A percentile compares a stretch with the other conserved stretches of the same genome.
Conservation (phyloP, 202 grass and related monocot species). For the Digitaria exilis region DNA sequence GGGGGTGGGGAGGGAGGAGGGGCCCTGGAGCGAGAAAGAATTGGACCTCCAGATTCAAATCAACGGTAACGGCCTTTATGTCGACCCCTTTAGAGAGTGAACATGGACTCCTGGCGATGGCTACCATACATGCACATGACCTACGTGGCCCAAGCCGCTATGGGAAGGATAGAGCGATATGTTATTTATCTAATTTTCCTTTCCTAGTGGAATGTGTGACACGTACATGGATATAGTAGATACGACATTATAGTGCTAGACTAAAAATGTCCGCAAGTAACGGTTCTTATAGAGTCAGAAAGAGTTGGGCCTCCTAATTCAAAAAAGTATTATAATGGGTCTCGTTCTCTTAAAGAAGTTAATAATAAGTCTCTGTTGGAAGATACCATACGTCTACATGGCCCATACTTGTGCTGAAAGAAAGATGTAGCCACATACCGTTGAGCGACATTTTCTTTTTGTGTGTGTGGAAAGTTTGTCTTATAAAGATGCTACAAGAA, state of each 20-base stretch:
- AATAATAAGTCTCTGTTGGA: background rate
- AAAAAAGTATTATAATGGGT: no score
- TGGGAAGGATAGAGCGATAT: background rate
- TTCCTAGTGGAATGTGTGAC: background rate
- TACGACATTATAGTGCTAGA: no score
- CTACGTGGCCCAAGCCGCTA: no score
- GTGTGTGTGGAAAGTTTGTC: background rate
- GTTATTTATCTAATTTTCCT: background rate
- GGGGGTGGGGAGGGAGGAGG: no score
- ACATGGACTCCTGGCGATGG: fast-evolving
- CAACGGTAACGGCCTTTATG: no score
- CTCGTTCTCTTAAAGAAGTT: background rate
- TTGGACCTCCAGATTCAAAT: background rate
- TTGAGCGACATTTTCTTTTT: no score
- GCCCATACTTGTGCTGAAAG: background rate
- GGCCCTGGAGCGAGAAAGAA: background rate
- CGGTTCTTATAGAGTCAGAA: no score
- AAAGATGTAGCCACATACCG: background rate
- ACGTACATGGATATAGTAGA: background rate
- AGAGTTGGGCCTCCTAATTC: no score
- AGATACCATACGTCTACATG: background rate
- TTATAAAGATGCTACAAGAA: background rate
- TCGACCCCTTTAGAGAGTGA: background rate
- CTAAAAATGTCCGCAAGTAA: no score
- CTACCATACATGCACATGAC: background rate